Conservation (phyloP, 2,329 filamentous ascomycete genomes). For the Drechmeria coniospora region DNA sequence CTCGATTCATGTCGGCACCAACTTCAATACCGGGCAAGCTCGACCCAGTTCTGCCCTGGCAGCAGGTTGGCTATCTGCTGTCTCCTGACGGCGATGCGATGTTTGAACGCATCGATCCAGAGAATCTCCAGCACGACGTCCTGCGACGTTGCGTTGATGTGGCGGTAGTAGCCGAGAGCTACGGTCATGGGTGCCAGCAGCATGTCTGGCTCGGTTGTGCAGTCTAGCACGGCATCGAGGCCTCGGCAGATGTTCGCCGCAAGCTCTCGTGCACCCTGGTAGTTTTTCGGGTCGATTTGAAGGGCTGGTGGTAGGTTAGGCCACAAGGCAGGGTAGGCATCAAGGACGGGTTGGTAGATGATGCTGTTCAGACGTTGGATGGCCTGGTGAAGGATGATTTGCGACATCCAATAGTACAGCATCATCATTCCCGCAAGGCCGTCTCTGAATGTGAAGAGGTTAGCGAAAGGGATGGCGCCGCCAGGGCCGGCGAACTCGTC, state of each 20-base stretch:
- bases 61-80: slow-evolving; percentile 24
- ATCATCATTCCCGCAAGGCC: slow-evolving; percentile 28
- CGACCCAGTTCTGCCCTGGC: slow-evolving; percentile 23
- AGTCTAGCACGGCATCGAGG: slow-evolving; percentile 29
- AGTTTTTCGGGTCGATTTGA: slow-evolving; percentile 25
- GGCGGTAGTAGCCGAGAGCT: slow-evolving; percentile 25
- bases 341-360: slow-evolving; percentile 27
- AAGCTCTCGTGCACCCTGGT: slow-evolving; percentile 27
- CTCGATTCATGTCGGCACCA: neutral
- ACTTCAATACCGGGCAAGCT: slow-evolving; percentile 14
- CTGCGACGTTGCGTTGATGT: slow-evolving; percentile 20
- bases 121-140: slow-evolving; percentile 29
- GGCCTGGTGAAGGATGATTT: slow-evolving; percentile 32
- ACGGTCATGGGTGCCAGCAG: slow-evolving; percentile 26
- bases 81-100: slow-evolving; percentile 22
- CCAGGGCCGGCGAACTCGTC: slow-evolving; percentile 14
- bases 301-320: slow-evolving; percentile 21
- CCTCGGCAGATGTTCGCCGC: slow-evolving; percentile 35
- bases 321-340: slow-evolving; percentile 23
- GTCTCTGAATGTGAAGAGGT: slow-evolving; percentile 29
- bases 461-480: slow-evolving; percentile 26
- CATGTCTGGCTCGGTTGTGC: slow-evolving; percentile 30
- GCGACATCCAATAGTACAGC: slow-evolving; percentile 37
- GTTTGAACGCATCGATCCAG: slow-evolving; percentile 31
- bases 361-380: slow-evolving; percentile 28